Percentiles rank a stretch among this genome's conserved stretches.
Evolutionary conservation across 768 basidiomycete species (phyloP).

Genomic region (Leccinum disarticulatum): DNA sequence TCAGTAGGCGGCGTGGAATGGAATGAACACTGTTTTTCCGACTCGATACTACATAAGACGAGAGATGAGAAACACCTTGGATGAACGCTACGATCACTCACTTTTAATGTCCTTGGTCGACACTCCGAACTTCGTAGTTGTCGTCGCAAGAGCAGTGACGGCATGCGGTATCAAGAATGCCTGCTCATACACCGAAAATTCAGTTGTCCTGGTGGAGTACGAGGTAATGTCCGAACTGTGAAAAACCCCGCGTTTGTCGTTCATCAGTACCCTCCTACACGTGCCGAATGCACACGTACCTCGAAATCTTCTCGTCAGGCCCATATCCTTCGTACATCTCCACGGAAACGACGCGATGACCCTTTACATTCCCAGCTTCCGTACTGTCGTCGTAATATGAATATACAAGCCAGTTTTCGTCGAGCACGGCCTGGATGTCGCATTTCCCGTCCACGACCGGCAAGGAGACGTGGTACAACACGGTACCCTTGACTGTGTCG

Average conservation of each 20-base stretch:
- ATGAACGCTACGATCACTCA: conserved; percentile 37
- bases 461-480: conserved; percentile 66
- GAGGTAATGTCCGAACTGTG: conserved; percentile 54
- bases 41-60: conserved; percentile 63
- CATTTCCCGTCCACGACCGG: conserved; percentile 48
- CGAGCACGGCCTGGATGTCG: conserved; percentile 65
- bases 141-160: conserved; percentile 69
- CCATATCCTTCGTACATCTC: conserved; percentile 84
- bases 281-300: conserved; percentile 45
- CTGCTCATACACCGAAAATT: conserved; percentile 62
- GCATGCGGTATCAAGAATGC: conserved; percentile 69
- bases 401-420: conserved; percentile 94
- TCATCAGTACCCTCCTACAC: background rate
- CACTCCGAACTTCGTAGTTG: conserved; percentile 87
- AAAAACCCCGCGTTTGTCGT: background rate
- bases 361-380: conserved; percentile 52
- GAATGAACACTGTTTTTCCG: conserved; percentile 70
- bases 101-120: conserved; percentile 84
- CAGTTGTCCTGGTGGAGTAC: conserved; percentile 51
- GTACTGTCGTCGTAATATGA: conserved; percentile 71
- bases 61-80: background rate
- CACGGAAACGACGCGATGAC: conserved; percentile 73
- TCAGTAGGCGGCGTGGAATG: conserved; percentile 68
- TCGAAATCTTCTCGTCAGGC: conserved; percentile 67
- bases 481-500: conserved; percentile 76